Percentiles rank a stretch among this genome's conserved stretches.
Evolutionary conservation across 1,284 basidiomycete genomes (phyloP).

Genomic region (Ceratobasidium sp.): DNA sequence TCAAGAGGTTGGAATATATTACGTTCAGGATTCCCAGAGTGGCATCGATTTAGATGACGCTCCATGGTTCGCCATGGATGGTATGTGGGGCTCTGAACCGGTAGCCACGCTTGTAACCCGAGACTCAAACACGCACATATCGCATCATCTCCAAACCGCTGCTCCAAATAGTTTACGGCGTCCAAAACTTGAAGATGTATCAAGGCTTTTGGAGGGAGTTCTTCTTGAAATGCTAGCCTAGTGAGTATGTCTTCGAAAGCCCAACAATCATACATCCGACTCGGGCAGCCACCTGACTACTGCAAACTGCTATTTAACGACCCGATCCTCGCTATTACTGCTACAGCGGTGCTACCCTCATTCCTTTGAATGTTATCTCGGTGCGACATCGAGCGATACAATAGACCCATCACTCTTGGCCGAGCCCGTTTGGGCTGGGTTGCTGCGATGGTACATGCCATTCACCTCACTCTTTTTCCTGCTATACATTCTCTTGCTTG

Average conservation of each 20-base stretch:
- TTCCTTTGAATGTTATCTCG: neutral
- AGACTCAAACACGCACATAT: neutral
- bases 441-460: slow-evolving; percentile 23
- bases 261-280: neutral
- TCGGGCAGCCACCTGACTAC: too few species aligned
- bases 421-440: slow-evolving; percentile 29
- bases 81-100: slow-evolving; percentile 16
- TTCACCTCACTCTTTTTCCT: neutral
- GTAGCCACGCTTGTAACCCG: slow-evolving; percentile 16
- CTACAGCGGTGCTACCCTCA: too few species aligned
- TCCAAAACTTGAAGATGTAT: slow-evolving; percentile 9
- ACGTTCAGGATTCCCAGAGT: slow-evolving; percentile 23
- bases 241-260: neutral
- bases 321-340: too few species aligned
- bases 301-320: too few species aligned
- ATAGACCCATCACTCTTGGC: neutral
- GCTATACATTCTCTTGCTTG: neutral
- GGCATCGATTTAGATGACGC: slow-evolving; percentile 4
- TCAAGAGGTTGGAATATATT: slow-evolving; percentile 28
- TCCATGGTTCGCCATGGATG: slow-evolving; percentile 19
- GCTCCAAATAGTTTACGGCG: too few species aligned
- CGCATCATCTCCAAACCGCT: slow-evolving; percentile 11
- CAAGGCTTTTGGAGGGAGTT: slow-evolving; percentile 19
- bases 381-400: neutral
- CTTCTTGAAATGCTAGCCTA: slow-evolving; percentile 33